Evolutionary conservation across 345 rosid genomes (phyloP), one percentile per base, ranked within the genome.

Genomic region (Cardamine occulta): DNA sequence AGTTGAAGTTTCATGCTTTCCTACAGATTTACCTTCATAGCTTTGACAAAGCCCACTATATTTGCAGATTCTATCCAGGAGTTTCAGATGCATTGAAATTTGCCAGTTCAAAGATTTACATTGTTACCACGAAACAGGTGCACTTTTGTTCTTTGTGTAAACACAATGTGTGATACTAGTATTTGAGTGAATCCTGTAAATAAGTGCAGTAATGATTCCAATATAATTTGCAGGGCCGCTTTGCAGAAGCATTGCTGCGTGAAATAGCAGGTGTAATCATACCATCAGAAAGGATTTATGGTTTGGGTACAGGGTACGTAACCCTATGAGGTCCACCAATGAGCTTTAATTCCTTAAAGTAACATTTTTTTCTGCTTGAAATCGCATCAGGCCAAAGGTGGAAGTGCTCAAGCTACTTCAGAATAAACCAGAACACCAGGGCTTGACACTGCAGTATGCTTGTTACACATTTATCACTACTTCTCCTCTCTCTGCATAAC

Each of bases 41-140:
- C 47, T 62, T 60, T 76, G 47, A 68, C 7, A 15, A 10, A 21
- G 24, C 37, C 24, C 17, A 31, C 61, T 73, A 49, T 32, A 42
- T 23, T 32, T 81, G 80, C 86, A 91, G 96, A 80, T 86, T 94
- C 70, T 91, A 91, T 82, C 97, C 96, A 1, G 98, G 96, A 70
- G 88, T 91, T 53, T 82, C 96, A 58, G 97, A 94, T 51, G 96
- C 97, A 40, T 63, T 94, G 32, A 88, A 84, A 66, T 87, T 94
- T 54, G 91, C 96, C 2, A 88, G 98, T 84, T 94, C 95, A 10
- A 87, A 64, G 53, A 66, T 94, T 54, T 90, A 89, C 76, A 87
- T 91, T 64, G 96, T 88, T 54, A 91, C 96, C 63, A 91, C 96
- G 0, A 94, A 94, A 72, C 96, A 94, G 95, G 97, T 91, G 39